Conservation (phyloP, 441 rosid species). For the Syzygium syzygioides region DNA sequence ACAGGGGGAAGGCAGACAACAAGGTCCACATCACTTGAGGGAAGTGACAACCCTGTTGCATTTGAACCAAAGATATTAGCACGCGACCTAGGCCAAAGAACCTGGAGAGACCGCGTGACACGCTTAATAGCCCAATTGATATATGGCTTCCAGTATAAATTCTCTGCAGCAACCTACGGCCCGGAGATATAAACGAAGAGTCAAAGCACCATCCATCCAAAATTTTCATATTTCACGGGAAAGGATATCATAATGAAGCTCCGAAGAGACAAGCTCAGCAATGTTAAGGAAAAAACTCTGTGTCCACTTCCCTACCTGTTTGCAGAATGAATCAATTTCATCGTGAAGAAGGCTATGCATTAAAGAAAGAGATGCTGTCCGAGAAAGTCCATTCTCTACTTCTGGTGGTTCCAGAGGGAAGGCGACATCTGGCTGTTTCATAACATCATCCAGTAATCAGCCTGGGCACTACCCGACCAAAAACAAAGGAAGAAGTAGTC, state of each 20-base stretch:
- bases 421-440: constrained; percentile 83
- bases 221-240: not conserved
- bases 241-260: not conserved
- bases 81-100: constrained; percentile 96
- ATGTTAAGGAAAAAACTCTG: not conserved
- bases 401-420: constrained; percentile 81
- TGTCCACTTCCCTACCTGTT: constrained; percentile 49
- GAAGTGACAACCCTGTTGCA: constrained; percentile 96
- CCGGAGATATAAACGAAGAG: not conserved
- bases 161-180: constrained; percentile 76
- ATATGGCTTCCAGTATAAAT: constrained; percentile 78
- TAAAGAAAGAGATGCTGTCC: constrained; percentile 54
- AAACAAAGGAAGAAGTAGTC: not conserved
- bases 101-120: constrained; percentile 94
- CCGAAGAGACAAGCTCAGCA: not conserved
- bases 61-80: constrained; percentile 89
- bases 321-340: constrained; percentile 88
- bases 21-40: constrained; percentile 98
- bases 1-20: constrained; percentile 99
- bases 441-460: constrained; percentile 15
- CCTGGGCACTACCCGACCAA: not conserved
- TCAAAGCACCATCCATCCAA: not conserved
- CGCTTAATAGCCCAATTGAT: constrained; percentile 97
- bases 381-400: constrained; percentile 44
- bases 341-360: constrained; percentile 71